Evolutionary conservation across 768 basidiomycete species (phyloP).

Genomic region (Pulveroboletus ravenelii): DNA sequence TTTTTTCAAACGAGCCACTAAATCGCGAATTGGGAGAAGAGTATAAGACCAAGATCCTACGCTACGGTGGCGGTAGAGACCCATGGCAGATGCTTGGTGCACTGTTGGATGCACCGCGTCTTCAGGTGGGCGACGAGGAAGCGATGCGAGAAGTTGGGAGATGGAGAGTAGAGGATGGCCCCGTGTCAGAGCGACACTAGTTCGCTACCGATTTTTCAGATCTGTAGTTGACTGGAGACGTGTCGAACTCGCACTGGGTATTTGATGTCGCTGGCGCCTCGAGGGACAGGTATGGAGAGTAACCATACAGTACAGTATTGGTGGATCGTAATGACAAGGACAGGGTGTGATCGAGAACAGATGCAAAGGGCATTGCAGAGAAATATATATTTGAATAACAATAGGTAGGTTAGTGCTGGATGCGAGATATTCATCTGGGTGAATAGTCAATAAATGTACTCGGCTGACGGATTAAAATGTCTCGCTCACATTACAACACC

Average conservation of each 20-base stretch:
- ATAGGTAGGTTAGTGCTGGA: slow-evolving; percentile 1
- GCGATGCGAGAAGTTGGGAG: slow-evolving; percentile 89
- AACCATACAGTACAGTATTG: too few species aligned
- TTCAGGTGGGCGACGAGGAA: slow-evolving; percentile 67
- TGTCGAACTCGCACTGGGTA: not conserved
- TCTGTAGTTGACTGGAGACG: not conserved
- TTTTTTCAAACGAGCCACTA: slow-evolving; percentile 69
- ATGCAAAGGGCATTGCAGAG: not conserved
- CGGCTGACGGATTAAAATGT: too few species aligned
- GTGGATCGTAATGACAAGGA: not conserved
- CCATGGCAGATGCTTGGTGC: slow-evolving; percentile 90
- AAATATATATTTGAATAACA: slow-evolving; percentile 20
- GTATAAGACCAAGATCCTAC: slow-evolving; percentile 71
- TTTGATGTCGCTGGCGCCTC: too few species aligned
- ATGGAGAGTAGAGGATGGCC: slow-evolving; percentile 82
- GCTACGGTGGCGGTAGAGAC: slow-evolving; percentile 83
- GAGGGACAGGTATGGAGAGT: too few species aligned
- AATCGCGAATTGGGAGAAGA: slow-evolving; percentile 72
- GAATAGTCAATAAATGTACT: not conserved
- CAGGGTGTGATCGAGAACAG: not conserved
- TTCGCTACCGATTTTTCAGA: not conserved
- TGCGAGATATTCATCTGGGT: slow-evolving; percentile 3
- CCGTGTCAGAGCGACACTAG: slow-evolving; percentile 58
- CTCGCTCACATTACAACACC: slow-evolving; percentile 13
- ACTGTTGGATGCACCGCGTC: slow-evolving; percentile 56